phyloP scores from a whole-genome alignment of 805 yeast genomes.

The Candida awuae region DNA sequence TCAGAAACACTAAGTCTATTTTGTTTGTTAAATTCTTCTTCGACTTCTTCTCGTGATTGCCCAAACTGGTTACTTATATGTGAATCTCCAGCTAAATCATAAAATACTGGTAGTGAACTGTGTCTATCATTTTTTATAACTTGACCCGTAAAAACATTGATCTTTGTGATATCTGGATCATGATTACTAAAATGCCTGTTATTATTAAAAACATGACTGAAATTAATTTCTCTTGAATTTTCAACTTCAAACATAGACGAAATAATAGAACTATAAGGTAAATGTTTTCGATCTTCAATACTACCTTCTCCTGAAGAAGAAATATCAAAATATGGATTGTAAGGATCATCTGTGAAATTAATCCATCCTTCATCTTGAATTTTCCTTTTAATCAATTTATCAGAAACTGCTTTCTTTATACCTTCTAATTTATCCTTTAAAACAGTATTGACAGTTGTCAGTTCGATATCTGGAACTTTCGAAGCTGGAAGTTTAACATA shows the following conservation, averaged over 20 bases:
- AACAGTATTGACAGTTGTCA: slow-evolving; percentile 72
- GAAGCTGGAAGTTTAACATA: slow-evolving; percentile 84
- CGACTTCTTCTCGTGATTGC: slow-evolving; percentile 13
- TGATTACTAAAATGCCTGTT: slow-evolving; percentile 31
- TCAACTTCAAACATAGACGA: slow-evolving; percentile 59
- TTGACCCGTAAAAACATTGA: slow-evolving; percentile 45
- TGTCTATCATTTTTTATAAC: slow-evolving; percentile 34
- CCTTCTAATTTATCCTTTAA: slow-evolving; percentile 68
- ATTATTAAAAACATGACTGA: slow-evolving; percentile 37
- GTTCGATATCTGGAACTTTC: slow-evolving; percentile 86
- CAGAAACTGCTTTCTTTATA: slow-evolving; percentile 76
- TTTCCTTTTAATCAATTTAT: slow-evolving; percentile 66
- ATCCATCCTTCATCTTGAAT: slow-evolving; percentile 67
- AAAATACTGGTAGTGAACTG: slow-evolving; percentile 34
- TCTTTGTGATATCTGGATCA: slow-evolving; percentile 24
- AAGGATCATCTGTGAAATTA: slow-evolving; percentile 81
- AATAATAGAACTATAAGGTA: slow-evolving; percentile 76
- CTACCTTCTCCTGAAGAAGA: slow-evolving; percentile 39
- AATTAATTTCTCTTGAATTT: slow-evolving; percentile 47
- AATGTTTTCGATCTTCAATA: slow-evolving; percentile 48
- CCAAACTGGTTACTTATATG: slow-evolving; percentile 19
- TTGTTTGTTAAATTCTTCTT: slow-evolving; percentile 11
- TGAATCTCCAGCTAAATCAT: slow-evolving; percentile 30
- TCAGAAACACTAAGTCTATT: slow-evolving; percentile 32
- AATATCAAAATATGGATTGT: slow-evolving; percentile 71